Conservation (phyloP, 106 monocot genomes). For the Dendrobium catenatum region DNA sequence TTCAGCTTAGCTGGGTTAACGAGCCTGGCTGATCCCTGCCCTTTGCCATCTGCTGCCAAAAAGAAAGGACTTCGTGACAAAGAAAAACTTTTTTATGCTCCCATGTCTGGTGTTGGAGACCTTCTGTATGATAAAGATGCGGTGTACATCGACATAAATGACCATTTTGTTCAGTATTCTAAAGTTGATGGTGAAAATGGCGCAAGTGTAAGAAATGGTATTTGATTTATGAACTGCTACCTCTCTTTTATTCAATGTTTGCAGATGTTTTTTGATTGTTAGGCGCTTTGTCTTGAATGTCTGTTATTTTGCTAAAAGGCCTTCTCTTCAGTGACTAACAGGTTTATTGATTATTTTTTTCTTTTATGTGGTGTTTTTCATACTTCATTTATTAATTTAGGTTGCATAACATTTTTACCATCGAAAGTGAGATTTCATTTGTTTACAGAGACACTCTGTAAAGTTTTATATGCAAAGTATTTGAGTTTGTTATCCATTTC, state of each 20-base stretch:
- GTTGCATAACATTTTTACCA: background rate
- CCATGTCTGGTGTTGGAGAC: constrained; percentile 98
- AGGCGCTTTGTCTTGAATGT: background rate
- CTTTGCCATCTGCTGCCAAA: constrained; percentile 94
- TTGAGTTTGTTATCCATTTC: background rate
- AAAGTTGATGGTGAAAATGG: constrained; percentile 55
- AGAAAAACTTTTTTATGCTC: constrained; percentile 95
- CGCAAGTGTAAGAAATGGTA: constrained; percentile 45
- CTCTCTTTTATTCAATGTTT: background rate
- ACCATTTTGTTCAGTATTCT: constrained; percentile 91
- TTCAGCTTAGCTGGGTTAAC: constrained; percentile 65
- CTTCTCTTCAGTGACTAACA: background rate
- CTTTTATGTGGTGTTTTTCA: background rate
- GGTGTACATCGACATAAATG: constrained; percentile 94
- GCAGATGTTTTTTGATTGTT: background rate
- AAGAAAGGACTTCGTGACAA: constrained; percentile 93
- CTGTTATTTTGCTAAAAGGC: background rate
- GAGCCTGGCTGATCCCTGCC: constrained; percentile 79
- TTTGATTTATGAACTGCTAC: background rate
- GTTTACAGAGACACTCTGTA: background rate
- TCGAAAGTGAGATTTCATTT: background rate
- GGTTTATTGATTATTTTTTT: background rate
- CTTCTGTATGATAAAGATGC: constrained; percentile 98
- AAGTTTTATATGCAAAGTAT: background rate
- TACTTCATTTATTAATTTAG: background rate